These are phyloP conservation scores for Candida pseudocylindracea DNA, from an alignment of 1,139 yeast species.

Conservation along the genomic window DNA sequence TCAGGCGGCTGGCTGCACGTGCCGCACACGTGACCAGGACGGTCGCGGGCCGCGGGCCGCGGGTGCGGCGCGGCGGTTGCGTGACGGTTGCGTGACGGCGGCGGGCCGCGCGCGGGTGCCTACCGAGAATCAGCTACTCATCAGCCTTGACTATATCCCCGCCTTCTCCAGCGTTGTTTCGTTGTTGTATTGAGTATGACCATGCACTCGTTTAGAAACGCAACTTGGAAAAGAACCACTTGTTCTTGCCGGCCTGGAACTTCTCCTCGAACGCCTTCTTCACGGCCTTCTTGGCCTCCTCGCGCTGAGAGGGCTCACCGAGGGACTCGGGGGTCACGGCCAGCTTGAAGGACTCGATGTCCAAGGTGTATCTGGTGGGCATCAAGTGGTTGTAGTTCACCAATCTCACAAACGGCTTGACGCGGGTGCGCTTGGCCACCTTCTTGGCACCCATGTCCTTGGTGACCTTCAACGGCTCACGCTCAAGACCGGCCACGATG, in stretches of 20 bases:
- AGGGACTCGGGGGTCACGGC: conserved; percentile 86
- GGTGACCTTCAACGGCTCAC: conserved; percentile 95
- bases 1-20: too few species aligned
- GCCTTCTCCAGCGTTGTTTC: too few species aligned
- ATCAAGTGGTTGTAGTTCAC: conserved; percentile 99
- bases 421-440: conserved; percentile 92
- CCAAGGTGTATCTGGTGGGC: conserved; percentile 99
- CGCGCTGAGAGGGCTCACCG: conserved; percentile 96
- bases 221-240: conserved; percentile 99
- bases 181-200: too few species aligned
- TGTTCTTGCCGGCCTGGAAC: conserved; percentile 99
- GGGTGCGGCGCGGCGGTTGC: too few species aligned
- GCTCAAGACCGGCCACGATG: conserved; percentile 98
- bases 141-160: too few species aligned
- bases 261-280: conserved; percentile 99
- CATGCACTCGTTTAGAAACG: conserved; percentile 43
- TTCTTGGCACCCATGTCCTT: conserved; percentile 91
- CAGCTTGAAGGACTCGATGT: conserved; percentile 87
- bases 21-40: too few species aligned
- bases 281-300: conserved; percentile 97
- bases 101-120: too few species aligned
- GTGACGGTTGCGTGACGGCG: too few species aligned
- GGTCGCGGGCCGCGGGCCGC: too few species aligned
- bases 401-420: conserved; percentile 98
- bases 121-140: too few species aligned